Evolutionary conservation across 2,329 filamentous ascomycete genomes (phyloP), one percentile per base, ranked within the genome.

Genomic region (Cryphonectria parasitica): DNA sequence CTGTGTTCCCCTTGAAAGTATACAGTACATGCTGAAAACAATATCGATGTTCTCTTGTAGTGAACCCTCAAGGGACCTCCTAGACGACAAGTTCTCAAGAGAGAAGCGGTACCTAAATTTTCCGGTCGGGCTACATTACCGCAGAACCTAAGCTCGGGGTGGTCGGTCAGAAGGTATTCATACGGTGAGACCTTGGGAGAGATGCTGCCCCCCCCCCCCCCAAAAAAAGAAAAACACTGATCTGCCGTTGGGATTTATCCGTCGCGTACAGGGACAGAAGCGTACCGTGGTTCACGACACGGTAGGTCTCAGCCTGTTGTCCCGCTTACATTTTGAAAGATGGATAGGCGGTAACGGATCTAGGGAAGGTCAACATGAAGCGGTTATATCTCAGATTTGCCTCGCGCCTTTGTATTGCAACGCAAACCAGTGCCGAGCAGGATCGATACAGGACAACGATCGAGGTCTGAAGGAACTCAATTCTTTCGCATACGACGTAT

Each of bases 1-100:
- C 66, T 66, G 41, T 70, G 49, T 41, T 31, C 4, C 45, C 45
- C 61, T 63, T 61, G n/a, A 22, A 58, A 58, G 64, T 66, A 66
- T 58, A 41, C 49, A 36, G 52, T 66, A 66, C 64, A 58, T 58
- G 31, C n/a, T n/a, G 36, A 10, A 39, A 36, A 25, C 39, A 19
- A 13, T 25, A 52, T 66, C n/a, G 31, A 41, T 66, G 63, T 45
- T 64, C 39, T 49, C 17, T 31, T 13, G 34, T 28, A n/a, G 22
- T 25, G 41, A 52, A 15, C 22, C 17, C 45, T 19, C 28, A 4
- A 36, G n/a, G 43, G 34, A 19, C 39, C 28, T n/a, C 15, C 34
- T n/a, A 5, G 43, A 45, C 43, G 41, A 25, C 17, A 34, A 31
- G 36, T 34, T 39, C 43, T 11, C 28, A 17, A 45, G 43, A 45